These are phyloP conservation scores for Hymenochaete sp. DNA, from an alignment of 1,284 basidiomycete species.

Conservation along the genomic window DNA sequence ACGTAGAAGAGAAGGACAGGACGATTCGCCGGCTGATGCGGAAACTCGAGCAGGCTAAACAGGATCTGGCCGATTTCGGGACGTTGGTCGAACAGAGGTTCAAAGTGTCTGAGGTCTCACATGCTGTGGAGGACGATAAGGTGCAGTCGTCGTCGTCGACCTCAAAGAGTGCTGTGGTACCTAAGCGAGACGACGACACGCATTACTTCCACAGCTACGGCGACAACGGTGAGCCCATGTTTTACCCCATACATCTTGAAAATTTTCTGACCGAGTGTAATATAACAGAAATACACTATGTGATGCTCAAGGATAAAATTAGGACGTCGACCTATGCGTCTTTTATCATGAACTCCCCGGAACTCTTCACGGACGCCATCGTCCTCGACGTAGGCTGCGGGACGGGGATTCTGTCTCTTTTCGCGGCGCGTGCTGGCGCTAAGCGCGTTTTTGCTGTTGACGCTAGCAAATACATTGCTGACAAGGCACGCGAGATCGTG, in stretches of 20 bases:
- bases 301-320: constrained; percentile 84
- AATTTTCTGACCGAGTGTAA: neutral
- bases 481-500: constrained; percentile 77
- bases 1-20: constrained; percentile 24
- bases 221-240: constrained; percentile 64
- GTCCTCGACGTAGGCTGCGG: constrained; percentile 96
- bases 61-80: constrained; percentile 53
- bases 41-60: constrained; percentile 43
- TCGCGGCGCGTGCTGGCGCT: constrained; percentile 88
- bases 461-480: constrained; percentile 74
- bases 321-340: constrained; percentile 89
- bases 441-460: constrained; percentile 92
- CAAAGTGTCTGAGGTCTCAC: constrained; percentile 29
- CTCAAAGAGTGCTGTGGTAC: constrained; percentile 26
- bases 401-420: constrained; percentile 87
- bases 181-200: constrained; percentile 73
- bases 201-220: constrained; percentile 94
- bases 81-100: constrained; percentile 42
- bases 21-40: constrained; percentile 41
- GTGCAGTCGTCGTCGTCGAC: neutral
- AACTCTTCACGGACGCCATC: constrained; percentile 75
- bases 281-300: constrained; percentile 69
- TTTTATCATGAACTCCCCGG: constrained; percentile 83
- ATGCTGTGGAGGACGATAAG: constrained; percentile 34
- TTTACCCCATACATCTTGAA: constrained; percentile 1